Conservation (phyloP, 305 asterid genomes). For the Solanum chacoense region DNA sequence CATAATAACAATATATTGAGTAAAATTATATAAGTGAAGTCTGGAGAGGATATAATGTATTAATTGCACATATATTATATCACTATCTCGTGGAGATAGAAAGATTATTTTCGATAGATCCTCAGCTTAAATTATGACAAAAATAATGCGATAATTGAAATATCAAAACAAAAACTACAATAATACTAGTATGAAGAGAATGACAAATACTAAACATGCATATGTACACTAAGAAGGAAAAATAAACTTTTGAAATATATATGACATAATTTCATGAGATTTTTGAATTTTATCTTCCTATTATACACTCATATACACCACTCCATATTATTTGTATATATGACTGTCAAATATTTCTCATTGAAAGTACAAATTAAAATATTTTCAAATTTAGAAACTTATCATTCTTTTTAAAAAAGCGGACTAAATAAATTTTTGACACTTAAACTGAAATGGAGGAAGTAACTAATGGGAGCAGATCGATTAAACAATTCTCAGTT, state of each 20-base stretch:
- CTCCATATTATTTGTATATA: not conserved
- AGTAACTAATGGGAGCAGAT: not conserved
- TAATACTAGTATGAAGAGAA: not conserved
- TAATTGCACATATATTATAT: fast-evolving
- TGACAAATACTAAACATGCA: not conserved
- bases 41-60: too few relatives aligned
- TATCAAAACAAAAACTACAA: not conserved
- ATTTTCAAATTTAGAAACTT: not conserved
- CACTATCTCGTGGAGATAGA: too few relatives aligned
- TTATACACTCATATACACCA: not conserved
- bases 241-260: not conserved
- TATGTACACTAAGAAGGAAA: not conserved
- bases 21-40: not conserved
- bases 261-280: not conserved
- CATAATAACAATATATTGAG: too few relatives aligned
- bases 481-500: not conserved
- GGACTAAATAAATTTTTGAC: not conserved
- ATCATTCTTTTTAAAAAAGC: not conserved
- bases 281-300: not conserved
- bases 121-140: too few relatives aligned
- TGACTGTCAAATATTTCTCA: not conserved
- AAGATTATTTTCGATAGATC: too few relatives aligned
- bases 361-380: not conserved
- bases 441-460: not conserved
- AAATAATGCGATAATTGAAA: not conserved